phyloP scores from a whole-genome alignment of 2,329 filamentous ascomycete species.

The Neurospora sp. region DNA sequence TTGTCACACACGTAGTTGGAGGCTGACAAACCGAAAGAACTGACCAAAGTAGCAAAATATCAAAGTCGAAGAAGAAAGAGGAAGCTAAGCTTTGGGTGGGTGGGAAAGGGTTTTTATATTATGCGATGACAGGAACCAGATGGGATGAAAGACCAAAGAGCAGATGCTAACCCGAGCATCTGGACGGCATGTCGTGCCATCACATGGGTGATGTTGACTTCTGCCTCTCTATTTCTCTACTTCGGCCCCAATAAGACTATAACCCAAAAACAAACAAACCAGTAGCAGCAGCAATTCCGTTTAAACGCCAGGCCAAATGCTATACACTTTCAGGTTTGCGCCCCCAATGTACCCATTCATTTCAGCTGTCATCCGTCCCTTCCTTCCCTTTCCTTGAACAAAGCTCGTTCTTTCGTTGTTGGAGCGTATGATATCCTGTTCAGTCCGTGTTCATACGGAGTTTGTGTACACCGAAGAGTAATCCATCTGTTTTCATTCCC shows the following conservation, averaged over 20 bases:
- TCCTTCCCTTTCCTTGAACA: not conserved
- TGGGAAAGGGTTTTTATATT: not conserved
- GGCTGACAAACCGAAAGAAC: not conserved
- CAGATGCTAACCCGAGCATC: too few species aligned
- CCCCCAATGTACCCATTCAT: constrained; percentile 1
- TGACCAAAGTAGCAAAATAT: not conserved
- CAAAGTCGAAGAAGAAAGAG: not conserved
- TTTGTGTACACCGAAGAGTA: not conserved
- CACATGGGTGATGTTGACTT: not conserved
- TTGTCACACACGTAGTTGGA: not conserved
- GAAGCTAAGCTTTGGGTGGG: too few species aligned
- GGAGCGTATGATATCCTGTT: not conserved
- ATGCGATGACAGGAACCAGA: not conserved
- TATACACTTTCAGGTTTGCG: constrained; percentile 10
- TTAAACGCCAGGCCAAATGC: constrained; percentile 17
- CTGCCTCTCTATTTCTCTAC: not conserved
- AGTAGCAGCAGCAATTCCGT: not conserved
- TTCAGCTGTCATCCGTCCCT: not conserved
- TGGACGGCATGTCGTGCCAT: not conserved
- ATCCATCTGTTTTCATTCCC: not conserved
- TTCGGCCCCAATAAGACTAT: not conserved
- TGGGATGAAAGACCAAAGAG: not conserved
- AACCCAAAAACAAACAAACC: not conserved
- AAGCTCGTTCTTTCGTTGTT: not conserved
- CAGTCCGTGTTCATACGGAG: not conserved